Evolutionary conservation across 371 early-diverging fungal genomes (phyloP).

Genomic region (Mucor racemosus): DNA sequence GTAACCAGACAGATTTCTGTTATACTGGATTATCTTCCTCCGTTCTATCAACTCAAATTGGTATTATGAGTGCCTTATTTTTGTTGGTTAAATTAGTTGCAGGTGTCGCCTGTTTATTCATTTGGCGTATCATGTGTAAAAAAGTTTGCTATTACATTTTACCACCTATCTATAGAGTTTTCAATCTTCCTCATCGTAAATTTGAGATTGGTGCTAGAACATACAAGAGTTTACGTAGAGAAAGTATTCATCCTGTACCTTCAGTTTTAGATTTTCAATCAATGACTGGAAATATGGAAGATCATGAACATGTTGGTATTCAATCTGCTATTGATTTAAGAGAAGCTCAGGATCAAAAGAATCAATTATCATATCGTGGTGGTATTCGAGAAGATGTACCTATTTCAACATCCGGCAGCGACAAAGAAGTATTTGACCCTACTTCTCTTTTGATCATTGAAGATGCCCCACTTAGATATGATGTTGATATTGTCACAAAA

Average conservation of each 20-base stretch:
- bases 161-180: conserved; percentile 67
- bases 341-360: conserved; percentile 50
- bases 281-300: conserved; percentile 51
- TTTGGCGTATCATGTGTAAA: conserved; percentile 68
- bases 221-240: conserved; percentile 61
- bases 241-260: conserved; percentile 66
- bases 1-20: conserved; percentile 46
- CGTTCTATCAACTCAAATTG: conserved; percentile 37
- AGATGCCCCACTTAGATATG: conserved; percentile 63
- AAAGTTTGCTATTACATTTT: conserved; percentile 60
- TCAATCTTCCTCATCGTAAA: conserved; percentile 65
- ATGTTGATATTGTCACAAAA: conserved; percentile 73
- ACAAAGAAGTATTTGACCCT: conserved; percentile 34
- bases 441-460: conserved; percentile 48
- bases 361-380: conserved; percentile 43
- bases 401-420: conserved; percentile 9
- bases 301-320: conserved; percentile 56
- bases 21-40: conserved; percentile 41
- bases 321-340: conserved; percentile 64
- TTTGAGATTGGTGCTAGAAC: conserved; percentile 63
- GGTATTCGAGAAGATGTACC: conserved; percentile 20
- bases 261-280: conserved; percentile 65
- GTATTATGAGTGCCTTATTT: conserved; percentile 35
- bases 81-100: conserved; percentile 51
- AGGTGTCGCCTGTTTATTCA: conserved; percentile 64